Evolutionary conservation across 208 protist species (phyloP).

Genomic region (Dictyostelium gargantuum): DNA sequence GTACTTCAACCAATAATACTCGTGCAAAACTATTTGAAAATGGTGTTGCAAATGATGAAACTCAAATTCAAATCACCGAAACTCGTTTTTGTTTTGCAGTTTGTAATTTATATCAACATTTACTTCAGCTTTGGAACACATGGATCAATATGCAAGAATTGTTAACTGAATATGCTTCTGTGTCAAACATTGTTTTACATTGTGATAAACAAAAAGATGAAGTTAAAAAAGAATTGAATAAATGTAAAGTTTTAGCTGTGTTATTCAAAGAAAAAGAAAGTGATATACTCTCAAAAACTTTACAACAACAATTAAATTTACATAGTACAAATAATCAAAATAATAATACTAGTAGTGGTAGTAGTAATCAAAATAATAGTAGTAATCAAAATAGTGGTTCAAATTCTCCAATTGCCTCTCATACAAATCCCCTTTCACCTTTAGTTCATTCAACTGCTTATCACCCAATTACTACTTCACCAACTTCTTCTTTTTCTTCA

Average conservation of each 20-base stretch:
- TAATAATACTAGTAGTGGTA: neutral
- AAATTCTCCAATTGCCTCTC: neutral
- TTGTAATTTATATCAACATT: slow-evolving; percentile 49
- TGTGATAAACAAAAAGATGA: slow-evolving; percentile 41
- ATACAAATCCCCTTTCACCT: neutral
- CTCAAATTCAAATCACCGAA: slow-evolving; percentile 25
- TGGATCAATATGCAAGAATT: slow-evolving; percentile 15
- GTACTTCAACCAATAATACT: slow-evolving; percentile 36
- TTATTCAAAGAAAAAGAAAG: slow-evolving; percentile 61
- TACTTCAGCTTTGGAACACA: slow-evolving; percentile 9
- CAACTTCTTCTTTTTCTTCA: neutral
- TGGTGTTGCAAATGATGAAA: slow-evolving; percentile 1
- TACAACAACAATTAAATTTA: slow-evolving; percentile 8
- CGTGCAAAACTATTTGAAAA: slow-evolving; percentile 55
- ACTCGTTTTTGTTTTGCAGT: slow-evolving; percentile 28
- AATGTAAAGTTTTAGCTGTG: slow-evolving; percentile 60
- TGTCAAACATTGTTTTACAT: neutral
- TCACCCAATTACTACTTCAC: neutral
- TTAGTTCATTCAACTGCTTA: neutral
- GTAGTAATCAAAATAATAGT: neutral
- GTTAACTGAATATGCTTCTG: neutral
- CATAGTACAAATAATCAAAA: neutral
- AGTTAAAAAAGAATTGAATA: slow-evolving; percentile 51
- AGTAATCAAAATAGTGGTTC: neutral
- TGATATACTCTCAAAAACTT: neutral